Evolutionary conservation across 2,329 filamentous ascomycete species (phyloP).

Genomic region (Sporothrix phasma): DNA sequence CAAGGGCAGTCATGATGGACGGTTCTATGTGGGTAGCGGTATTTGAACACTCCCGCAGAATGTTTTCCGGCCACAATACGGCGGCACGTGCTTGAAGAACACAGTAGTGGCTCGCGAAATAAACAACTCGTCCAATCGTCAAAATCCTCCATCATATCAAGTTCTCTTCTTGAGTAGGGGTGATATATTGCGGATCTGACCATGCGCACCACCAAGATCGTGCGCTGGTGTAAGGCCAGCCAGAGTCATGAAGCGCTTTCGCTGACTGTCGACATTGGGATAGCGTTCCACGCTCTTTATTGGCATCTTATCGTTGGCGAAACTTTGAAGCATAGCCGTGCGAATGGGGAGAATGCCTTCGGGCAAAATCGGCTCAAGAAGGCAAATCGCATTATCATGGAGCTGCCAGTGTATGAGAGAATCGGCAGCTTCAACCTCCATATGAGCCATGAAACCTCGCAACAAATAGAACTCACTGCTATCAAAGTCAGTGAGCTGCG

Average conservation of each 20-base stretch:
- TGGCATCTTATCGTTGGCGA: slow-evolving; percentile 68
- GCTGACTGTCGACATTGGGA: slow-evolving; percentile 55
- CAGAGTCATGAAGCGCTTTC: slow-evolving; percentile 55
- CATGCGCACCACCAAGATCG: slow-evolving; percentile 76
- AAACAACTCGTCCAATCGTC: slow-evolving; percentile 88
- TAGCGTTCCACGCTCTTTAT: slow-evolving; percentile 66
- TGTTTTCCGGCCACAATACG: not conserved
- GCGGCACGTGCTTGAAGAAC: slow-evolving; percentile 53
- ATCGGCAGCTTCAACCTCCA: slow-evolving; percentile 66
- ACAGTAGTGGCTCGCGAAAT: slow-evolving; percentile 80
- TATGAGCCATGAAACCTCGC: slow-evolving; percentile 94
- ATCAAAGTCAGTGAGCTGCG: slow-evolving; percentile 45
- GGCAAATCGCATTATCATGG: slow-evolving; percentile 61
- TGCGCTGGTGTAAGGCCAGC: slow-evolving; percentile 54
- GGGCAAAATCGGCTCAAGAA: slow-evolving; percentile 79
- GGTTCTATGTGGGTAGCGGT: too few species aligned
- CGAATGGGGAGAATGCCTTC: slow-evolving; percentile 77
- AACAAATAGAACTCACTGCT: slow-evolving; percentile 58
- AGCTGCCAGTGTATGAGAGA: slow-evolving; percentile 65
- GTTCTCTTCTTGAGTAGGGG: slow-evolving; percentile 44
- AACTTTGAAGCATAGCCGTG: slow-evolving; percentile 76
- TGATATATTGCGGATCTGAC: slow-evolving; percentile 59
- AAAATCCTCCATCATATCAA: slow-evolving; percentile 72
- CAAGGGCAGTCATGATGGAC: not conserved
- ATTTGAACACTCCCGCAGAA: too few species aligned